Percentiles rank a stretch among this genome's conserved stretches.
These are phyloP conservation scores for Macrolepiota dolichaula DNA, from an alignment of 768 basidiomycete genomes.

Conservation along the genomic window DNA sequence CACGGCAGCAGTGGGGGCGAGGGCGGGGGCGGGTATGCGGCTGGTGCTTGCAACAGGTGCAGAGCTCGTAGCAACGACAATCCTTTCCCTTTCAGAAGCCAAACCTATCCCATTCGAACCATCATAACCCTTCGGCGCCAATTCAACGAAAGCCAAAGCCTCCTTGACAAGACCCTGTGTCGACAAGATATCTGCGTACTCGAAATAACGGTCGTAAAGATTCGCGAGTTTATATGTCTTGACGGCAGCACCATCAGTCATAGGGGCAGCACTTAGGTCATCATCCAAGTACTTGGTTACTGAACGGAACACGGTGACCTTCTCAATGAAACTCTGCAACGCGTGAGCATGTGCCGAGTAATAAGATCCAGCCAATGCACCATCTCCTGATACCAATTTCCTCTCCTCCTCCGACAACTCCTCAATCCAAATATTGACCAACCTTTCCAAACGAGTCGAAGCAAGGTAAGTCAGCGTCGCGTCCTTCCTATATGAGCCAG, in stretches of 20 bases:
- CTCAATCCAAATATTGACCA: constrained; percentile 89
- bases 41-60: constrained; percentile 20
- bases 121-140: constrained; percentile 78
- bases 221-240: constrained; percentile 79
- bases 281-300: constrained; percentile 78
- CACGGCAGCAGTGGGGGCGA: constrained; percentile 16
- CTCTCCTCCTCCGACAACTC: constrained; percentile 87
- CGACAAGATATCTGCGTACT: constrained; percentile 91
- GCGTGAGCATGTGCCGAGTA: constrained; percentile 84
- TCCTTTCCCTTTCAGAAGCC: constrained; percentile 34
- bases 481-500: constrained; percentile 66
- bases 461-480: constrained; percentile 94
- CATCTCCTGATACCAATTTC: constrained; percentile 36
- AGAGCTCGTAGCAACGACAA: constrained; percentile 29
- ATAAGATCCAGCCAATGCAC: constrained; percentile 42
- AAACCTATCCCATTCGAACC: constrained; percentile 41
- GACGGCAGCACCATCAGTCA: constrained; percentile 32
- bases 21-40: constrained; percentile 16
- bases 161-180: constrained; percentile 87
- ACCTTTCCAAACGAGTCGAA: constrained; percentile 80
- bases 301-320: constrained; percentile 89
- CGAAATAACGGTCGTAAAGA: constrained; percentile 91
- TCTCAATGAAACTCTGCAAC: constrained; percentile 92
- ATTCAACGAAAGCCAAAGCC: constrained; percentile 72
- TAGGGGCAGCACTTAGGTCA: constrained; percentile 47